These are phyloP conservation scores for Aspergillaceae sp. DNA, from an alignment of 2,329 filamentous ascomycete genomes.

Conservation along the genomic window DNA sequence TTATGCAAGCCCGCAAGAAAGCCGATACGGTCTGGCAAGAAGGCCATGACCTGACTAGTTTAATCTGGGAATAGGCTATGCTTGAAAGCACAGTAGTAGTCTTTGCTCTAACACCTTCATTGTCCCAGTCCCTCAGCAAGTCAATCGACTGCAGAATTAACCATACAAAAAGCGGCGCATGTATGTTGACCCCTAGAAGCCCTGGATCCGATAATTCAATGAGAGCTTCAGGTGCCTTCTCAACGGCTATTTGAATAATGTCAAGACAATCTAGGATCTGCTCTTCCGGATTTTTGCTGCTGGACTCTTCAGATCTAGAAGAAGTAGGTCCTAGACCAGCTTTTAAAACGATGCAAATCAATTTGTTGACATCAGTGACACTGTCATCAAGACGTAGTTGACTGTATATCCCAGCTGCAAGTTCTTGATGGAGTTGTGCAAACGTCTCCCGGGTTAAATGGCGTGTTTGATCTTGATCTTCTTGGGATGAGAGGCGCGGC, in stretches of 20 bases:
- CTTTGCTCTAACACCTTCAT: constrained; percentile 33
- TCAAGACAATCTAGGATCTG: constrained; percentile 59
- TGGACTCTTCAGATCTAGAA: constrained; percentile 54
- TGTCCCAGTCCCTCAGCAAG: constrained; percentile 36
- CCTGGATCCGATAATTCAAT: constrained; percentile 57
- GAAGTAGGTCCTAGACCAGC: constrained; percentile 57
- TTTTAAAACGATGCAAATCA: constrained; percentile 75
- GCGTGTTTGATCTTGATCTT: constrained; percentile 51
- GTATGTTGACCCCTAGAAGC: constrained; percentile 41
- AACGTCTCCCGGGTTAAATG: constrained; percentile 65
- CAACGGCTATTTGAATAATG: constrained; percentile 66
- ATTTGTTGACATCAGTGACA: constrained; percentile 68
- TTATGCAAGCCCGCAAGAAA: constrained; percentile 27
- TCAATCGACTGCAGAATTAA: constrained; percentile 46
- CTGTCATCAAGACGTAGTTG: constrained; percentile 52
- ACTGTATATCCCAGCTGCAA: constrained; percentile 41
- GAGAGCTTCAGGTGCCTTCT: constrained; percentile 60
- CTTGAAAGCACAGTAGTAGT: constrained; percentile 28
- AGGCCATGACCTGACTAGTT: constrained; percentile 20
- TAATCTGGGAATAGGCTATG: constrained; percentile 26
- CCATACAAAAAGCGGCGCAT: constrained; percentile 46
- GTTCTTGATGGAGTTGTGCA: constrained; percentile 61
- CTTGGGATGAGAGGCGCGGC: constrained; percentile 63
- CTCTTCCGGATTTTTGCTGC: constrained; percentile 30
- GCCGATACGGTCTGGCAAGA: constrained; percentile 21